Evolutionary conservation across 2,329 filamentous ascomycete genomes (phyloP), one percentile per base, ranked within the genome.

Genomic region (Fusarium sp.): DNA sequence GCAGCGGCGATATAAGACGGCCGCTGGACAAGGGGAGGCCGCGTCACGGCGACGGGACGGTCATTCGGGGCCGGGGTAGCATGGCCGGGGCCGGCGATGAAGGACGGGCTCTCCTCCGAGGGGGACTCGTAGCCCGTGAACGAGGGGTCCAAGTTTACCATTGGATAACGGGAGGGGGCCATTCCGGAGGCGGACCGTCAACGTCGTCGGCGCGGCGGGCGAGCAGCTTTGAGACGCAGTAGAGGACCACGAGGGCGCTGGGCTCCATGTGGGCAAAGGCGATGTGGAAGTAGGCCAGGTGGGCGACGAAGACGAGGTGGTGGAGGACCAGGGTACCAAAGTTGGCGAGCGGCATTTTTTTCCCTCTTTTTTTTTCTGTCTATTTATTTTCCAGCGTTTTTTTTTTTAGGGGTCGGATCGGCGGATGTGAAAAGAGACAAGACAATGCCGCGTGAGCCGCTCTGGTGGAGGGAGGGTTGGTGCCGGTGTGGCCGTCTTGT

Each of bases 271-370:
- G 83, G 20, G 86, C 82, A 68, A 89, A 83, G 66, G 86, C 86
- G 70, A 87, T 85, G 77, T 85, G 85, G 77, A 89, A 86, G 79
- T 89, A 88, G 70, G 88, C 84, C 64, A 89, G 81, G 61, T 87
- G 88, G 45, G 86, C 87, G 72, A 89, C 81, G 77, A 89, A 89
- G 76, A 89, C 86, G 63, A 88, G 81, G 73, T 88, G 83, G 74
- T 88, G 83, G 60, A 89, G 81, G 71, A 89, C 79, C 37, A 88
- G 81, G n/a, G 87, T 85, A 58, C 87, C 87, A 29, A 89, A 78
- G 81, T 89, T 86, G 76, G 84, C 83, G 68, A 89, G 82, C 78
- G 88, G 85, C 88, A 89, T 89, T 71, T 37, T 57, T 22, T 52
- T 43, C 43, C 43, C 41, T 24, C 22, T 45, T 37, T 22, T 35